phyloP scores from a whole-genome alignment of 2,329 filamentous ascomycete genomes.

The Arthrobotrys iridis region DNA sequence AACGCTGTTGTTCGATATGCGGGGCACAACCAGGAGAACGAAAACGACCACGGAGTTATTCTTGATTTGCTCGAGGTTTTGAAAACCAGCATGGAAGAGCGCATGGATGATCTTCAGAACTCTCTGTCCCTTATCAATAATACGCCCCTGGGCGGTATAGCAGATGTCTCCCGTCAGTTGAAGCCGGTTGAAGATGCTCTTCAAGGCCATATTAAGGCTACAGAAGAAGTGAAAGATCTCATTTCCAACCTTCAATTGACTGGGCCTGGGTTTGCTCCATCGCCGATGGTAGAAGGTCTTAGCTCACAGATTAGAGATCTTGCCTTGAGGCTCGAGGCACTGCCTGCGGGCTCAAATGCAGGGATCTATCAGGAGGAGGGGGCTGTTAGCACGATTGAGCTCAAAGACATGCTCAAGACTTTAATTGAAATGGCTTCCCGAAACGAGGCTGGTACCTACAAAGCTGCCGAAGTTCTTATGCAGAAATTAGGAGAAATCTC shows the following conservation, averaged over 20 bases:
- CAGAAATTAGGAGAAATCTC: slow-evolving; percentile 59
- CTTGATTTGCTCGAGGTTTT: slow-evolving; percentile 44
- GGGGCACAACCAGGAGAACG: slow-evolving; percentile 3
- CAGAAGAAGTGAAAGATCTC: slow-evolving; percentile 41
- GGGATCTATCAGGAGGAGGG: slow-evolving; percentile 7
- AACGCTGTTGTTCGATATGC: slow-evolving; percentile 29
- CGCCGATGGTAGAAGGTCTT: slow-evolving; percentile 12
- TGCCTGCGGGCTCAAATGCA: not conserved
- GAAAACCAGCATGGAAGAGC: slow-evolving; percentile 49
- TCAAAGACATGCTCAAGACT: slow-evolving; percentile 57
- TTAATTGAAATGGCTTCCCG: slow-evolving; percentile 56
- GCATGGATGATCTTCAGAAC: slow-evolving; percentile 52
- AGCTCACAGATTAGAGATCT: slow-evolving; percentile 19
- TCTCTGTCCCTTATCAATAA: slow-evolving; percentile 45
- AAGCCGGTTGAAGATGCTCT: slow-evolving; percentile 39
- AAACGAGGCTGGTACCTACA: slow-evolving; percentile 56
- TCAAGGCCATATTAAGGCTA: slow-evolving; percentile 17
- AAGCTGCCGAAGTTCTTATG: slow-evolving; percentile 56
- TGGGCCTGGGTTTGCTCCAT: not conserved
- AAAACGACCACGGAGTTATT: slow-evolving; percentile 37
- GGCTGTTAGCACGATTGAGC: slow-evolving; percentile 50
- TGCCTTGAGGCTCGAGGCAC: slow-evolving; percentile 12
- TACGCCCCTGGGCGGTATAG: not conserved
- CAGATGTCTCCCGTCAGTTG: slow-evolving; percentile 14
- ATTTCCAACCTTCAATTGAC: slow-evolving; percentile 28